Evolutionary conservation across 2,329 filamentous ascomycete genomes (phyloP).

Genomic region (Bipolaris bicolor): DNA sequence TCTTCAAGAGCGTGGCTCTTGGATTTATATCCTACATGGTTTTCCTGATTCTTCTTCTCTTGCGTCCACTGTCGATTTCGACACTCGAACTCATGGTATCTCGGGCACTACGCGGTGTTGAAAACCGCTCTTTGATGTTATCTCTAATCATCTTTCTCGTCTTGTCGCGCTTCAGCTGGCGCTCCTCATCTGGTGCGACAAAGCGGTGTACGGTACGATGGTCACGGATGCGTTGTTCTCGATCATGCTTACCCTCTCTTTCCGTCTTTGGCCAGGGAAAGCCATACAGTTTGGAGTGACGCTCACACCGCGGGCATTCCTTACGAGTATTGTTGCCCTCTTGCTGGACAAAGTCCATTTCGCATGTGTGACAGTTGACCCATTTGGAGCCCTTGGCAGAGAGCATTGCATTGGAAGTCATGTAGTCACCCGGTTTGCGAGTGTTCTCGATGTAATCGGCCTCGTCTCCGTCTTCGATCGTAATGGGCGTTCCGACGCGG

Average conservation of each 20-base stretch:
- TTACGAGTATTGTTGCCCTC: constrained; percentile 84
- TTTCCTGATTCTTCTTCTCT: constrained; percentile 33
- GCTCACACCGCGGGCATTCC: constrained; percentile 89
- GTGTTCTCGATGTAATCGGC: constrained; percentile 35
- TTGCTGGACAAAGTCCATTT: constrained; percentile 80
- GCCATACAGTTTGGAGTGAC: constrained; percentile 94
- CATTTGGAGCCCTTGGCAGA: constrained; percentile 78
- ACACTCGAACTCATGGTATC: constrained; percentile 37
- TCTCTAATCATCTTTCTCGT: constrained; percentile 33
- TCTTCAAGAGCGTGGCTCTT: background rate
- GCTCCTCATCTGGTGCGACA: constrained; percentile 70
- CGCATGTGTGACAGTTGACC: constrained; percentile 88
- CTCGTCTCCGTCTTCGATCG: constrained; percentile 29
- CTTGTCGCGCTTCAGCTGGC: constrained; percentile 40
- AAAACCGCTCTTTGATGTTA: constrained; percentile 32
- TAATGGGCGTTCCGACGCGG: constrained; percentile 39
- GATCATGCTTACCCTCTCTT: constrained; percentile 74
- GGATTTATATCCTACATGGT: constrained; percentile 33
- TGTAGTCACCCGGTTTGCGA: constrained; percentile 65
- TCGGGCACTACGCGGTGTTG: constrained; percentile 34
- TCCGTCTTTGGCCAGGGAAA: constrained; percentile 97
- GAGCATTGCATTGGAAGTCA: constrained; percentile 77
- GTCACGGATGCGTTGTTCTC: constrained; percentile 73
- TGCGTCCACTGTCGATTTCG: constrained; percentile 30
- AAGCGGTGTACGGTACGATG: constrained; percentile 89